Evolutionary conservation across 1,284 basidiomycete genomes (phyloP), one percentile per base, ranked within the genome.

Genomic region (Puccinia polysora): DNA sequence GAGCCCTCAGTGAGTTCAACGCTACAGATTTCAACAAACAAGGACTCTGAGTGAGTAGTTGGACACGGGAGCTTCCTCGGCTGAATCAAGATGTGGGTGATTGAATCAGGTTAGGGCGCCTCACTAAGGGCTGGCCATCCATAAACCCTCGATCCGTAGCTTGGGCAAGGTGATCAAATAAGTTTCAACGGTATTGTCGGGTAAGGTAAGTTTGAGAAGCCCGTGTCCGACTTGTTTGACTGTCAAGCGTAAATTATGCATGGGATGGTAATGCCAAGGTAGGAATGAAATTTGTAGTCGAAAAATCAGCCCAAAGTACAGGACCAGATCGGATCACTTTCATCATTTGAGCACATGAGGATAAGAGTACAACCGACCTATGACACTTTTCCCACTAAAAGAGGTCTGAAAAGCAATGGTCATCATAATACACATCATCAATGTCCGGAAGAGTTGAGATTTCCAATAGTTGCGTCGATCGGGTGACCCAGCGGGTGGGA

Each of bases 201-300:
- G 83, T 25, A 87, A 82, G 70, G 84, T 82, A 71, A 96, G 84
- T 14, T 86, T 89, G 50, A 98, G 83, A 34, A 89, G 81, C 5
- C 94, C 94, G 78, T 98, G 95, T 5, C 95, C 95, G 75, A 97
- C 89, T 81, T 98, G 95, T 81, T 91, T 93, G 67, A 98, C 95
- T 81, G 73, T 18, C 4, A 2, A 36, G 14, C n/a, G 34, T 56
- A 5, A 40, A 38, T 15, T 7, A 18, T 40, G 25, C 14, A 32
- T 47, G 30, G 40, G 4, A 23, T 49, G n/a, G 40, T 20, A 30
- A 32, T 14, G 10, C 12, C 45, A n/a, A 58, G 28, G 28, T n/a
- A 68, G 8, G 32, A 2, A 34, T 32, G 0, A 38, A 30, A 30
- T 43, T 59, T 28, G 38, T 32, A 59, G 4, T 32, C 34, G 14